Base-by-base conservation (phyloP, 768 basidiomycete species). In the Termitomyces heimii region DNA sequence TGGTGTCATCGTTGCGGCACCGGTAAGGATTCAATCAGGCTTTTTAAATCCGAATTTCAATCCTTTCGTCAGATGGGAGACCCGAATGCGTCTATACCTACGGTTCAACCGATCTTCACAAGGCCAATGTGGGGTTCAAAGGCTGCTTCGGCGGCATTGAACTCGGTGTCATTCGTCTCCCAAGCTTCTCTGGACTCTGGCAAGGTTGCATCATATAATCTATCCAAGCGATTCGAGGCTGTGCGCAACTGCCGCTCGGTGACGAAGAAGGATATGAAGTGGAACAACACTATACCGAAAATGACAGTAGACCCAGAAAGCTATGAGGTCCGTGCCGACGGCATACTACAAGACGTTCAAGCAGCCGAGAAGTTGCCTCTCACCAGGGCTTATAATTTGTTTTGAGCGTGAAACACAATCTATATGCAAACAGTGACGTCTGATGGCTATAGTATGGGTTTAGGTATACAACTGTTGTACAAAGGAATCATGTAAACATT, bases 71-170 rank as follows among this genome's bases (percentile, higher is more conserved):
- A 95, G 90, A 90, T 99, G 86, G 97, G 97, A 18, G 97, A 99
- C 45, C 90, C 96, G 0, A 98, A 98, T 70, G 97, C 82, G 1
- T 95, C 94, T 8, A 98, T 99, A 60, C 94, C 97, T 13, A 91
- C 92, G 2, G 92, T 99, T 0, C 94, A 98, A 68, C 97, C 97
- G 0, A 82, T 86, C 67, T 83, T 83, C 60, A 83, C 85, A 9
- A 83, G 87, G 44, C 93, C 92, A 1, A 98, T 98, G 97, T 99
- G 95, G 94, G 96, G 92, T 14, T 71, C 86, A 29, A 75, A 89
- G 59, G 76, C 93, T 0, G 73, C 77, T 2, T 85, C 92, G 2
- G 96, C 93, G 0, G 89, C 91, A 0, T 79, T 86, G 52, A 91
- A 89, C 72, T 96, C 94, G 0, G 76, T 94, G 53, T 75, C 86